A percentile compares a stretch with the other conserved stretches of the same genome.
Evolutionary conservation across 1,284 basidiomycete genomes (phyloP).

Genomic region (Flammula alnicola): DNA sequence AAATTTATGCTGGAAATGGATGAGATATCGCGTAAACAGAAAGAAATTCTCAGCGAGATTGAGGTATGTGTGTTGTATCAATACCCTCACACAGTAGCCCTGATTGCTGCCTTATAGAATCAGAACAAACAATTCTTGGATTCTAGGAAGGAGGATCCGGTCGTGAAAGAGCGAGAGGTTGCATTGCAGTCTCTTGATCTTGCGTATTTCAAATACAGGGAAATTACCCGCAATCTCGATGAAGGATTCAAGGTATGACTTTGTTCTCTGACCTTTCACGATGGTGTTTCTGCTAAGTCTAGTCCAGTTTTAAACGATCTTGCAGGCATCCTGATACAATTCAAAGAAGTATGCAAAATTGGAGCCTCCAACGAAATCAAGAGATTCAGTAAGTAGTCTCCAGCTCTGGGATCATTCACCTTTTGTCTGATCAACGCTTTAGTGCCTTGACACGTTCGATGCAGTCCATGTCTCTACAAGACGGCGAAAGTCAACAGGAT

Average conservation of each 20-base stretch:
- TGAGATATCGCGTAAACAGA: slow-evolving; percentile 66
- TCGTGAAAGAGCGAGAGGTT: slow-evolving; percentile 82
- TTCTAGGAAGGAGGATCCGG: slow-evolving; percentile 79
- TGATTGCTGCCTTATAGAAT: slow-evolving; percentile 46
- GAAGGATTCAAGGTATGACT: slow-evolving; percentile 81
- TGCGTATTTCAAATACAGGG: slow-evolving; percentile 88
- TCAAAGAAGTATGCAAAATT: slow-evolving; percentile 80
- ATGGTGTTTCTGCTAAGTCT: neutral
- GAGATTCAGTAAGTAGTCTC: slow-evolving; percentile 54
- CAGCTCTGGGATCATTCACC: neutral
- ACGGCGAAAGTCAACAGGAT: slow-evolving; percentile 19
- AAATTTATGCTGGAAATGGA: slow-evolving; percentile 70
- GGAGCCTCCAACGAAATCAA: slow-evolving; percentile 71
- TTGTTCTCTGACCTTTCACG: neutral
- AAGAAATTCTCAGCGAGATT: slow-evolving; percentile 68
- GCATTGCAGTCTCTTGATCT: slow-evolving; percentile 88
- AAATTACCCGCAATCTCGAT: slow-evolving; percentile 83
- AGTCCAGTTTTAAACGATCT: slow-evolving; percentile 85
- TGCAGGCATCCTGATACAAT: slow-evolving; percentile 68
- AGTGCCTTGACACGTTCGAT: slow-evolving; percentile 41
- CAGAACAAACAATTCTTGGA: slow-evolving; percentile 80
- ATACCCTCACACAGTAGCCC: neutral
- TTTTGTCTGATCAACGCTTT: neutral
- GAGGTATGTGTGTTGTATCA: slow-evolving; percentile 50
- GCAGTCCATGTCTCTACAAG: slow-evolving; percentile 42